Evolutionary conservation across 768 basidiomycete species (phyloP).

Genomic region (Porphyrellus cyaneotinctus): DNA sequence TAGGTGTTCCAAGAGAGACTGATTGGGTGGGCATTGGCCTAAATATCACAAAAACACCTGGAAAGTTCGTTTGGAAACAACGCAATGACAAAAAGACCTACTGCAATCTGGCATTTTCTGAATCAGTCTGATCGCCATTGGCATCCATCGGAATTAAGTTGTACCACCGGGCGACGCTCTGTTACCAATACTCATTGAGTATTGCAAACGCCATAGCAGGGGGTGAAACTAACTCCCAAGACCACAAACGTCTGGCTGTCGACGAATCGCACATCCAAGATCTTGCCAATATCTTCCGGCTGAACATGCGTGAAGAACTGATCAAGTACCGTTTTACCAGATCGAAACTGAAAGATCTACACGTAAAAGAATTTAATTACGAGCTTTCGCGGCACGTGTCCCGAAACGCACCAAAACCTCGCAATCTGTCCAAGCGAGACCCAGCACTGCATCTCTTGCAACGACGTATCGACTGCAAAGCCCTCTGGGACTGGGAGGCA

Average conservation of each 20-base stretch:
- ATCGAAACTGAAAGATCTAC: constrained; percentile 23
- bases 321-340: neutral
- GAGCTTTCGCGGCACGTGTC: neutral
- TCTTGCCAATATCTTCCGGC: constrained; percentile 19
- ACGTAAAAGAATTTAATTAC: neutral
- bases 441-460: constrained; percentile 31
- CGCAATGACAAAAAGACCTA: constrained; percentile 6
- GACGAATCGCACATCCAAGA: constrained; percentile 19
- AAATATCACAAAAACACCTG: constrained; percentile 1
- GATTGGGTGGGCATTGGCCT: constrained; percentile 10
- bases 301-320: constrained; percentile 13
- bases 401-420: constrained; percentile 26
- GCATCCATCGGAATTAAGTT: constrained; percentile 11
- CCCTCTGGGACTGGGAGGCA: constrained; percentile 10
- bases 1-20: constrained; percentile 9
- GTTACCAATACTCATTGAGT: constrained; percentile 1
- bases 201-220: neutral
- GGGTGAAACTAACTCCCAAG: constrained; percentile 20
- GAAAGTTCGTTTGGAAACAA: constrained; percentile 4
- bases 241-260: constrained; percentile 23
- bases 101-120: constrained; percentile 15
- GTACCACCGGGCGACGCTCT: constrained; percentile 22
- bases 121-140: constrained; percentile 6
- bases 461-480: constrained; percentile 20
- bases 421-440: constrained; percentile 46